phyloP scores from a whole-genome alignment of 2,329 filamentous ascomycete species.

The Microsporum ferrugineum region DNA sequence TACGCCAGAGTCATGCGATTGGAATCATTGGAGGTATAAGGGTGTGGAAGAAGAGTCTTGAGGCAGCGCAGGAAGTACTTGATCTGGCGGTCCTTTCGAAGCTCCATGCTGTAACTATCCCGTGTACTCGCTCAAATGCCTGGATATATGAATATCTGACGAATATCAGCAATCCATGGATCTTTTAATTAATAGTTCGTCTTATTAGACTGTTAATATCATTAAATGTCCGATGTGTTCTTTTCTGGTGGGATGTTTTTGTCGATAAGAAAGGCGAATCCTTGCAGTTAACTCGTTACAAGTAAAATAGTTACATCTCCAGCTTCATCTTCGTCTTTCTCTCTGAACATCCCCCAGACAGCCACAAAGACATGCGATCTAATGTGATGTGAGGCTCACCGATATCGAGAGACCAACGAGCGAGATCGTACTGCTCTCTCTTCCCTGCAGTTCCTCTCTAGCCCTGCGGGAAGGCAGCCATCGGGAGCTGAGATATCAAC shows the following conservation, averaged over 20 bases:
- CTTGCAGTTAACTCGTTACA: neutral
- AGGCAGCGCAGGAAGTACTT: conserved; percentile 90
- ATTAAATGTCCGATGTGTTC: neutral
- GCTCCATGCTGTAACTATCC: neutral
- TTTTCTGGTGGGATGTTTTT: neutral
- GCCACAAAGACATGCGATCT: neutral
- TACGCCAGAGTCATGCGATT: conserved; percentile 81
- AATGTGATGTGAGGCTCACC: neutral
- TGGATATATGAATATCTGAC: neutral
- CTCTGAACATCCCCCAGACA: neutral
- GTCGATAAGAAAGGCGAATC: neutral
- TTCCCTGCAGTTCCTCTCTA: neutral
- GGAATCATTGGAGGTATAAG: conserved; percentile 81
- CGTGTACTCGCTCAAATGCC: neutral
- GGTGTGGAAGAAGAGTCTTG: conserved; percentile 63
- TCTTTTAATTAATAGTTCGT: too few relatives aligned
- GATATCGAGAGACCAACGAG: neutral
- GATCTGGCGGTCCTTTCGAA: conserved; percentile 53
- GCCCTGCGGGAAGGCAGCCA: neutral
- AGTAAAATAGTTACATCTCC: neutral
- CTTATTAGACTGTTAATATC: neutral
- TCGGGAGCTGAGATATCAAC: neutral
- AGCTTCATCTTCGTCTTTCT: neutral
- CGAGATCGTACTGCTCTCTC: neutral
- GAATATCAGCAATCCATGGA: neutral